Evolutionary conservation across 495 filamentous ascomycete genomes (phyloP).

Genomic region (Hypoxylon crocopeplum): DNA sequence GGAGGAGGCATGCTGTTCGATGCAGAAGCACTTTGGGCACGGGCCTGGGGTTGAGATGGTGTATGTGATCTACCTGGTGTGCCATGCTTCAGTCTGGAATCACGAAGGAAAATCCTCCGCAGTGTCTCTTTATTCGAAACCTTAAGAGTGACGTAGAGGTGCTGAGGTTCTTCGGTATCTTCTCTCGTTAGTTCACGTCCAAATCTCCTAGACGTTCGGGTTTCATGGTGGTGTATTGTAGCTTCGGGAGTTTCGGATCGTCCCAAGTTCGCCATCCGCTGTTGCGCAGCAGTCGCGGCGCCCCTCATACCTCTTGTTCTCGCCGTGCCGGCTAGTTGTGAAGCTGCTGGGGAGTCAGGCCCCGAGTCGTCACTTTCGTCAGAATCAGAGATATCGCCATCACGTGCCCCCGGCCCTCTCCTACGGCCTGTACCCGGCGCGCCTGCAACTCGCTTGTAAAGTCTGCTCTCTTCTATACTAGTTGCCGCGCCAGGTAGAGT

Average conservation of each 20-base stretch:
- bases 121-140: constrained; percentile 67
- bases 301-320: constrained; percentile 87
- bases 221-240: constrained; percentile 72
- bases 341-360: constrained; percentile 83
- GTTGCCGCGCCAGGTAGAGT: constrained; percentile 85
- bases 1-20: constrained; percentile 67
- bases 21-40: constrained; percentile 58
- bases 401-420: constrained; percentile 61
- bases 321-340: constrained; percentile 76
- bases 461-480: constrained; percentile 80
- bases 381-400: constrained; percentile 83
- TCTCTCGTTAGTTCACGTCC: constrained; percentile 66
- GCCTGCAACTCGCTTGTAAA: constrained; percentile 71
- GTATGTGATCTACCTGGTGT: constrained; percentile 50
- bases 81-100: constrained; percentile 47
- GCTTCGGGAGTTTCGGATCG: constrained; percentile 91
- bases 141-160: constrained; percentile 74
- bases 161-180: constrained; percentile 72
- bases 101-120: constrained; percentile 60
- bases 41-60: constrained; percentile 59
- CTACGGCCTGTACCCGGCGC: constrained; percentile 63
- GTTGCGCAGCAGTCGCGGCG: constrained; percentile 81
- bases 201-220: constrained; percentile 66
- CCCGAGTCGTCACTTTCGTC: constrained; percentile 87
- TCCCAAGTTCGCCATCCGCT: constrained; percentile 74